Evolutionary conservation across 768 basidiomycete species (phyloP).

Genomic region (Pholiota conissans): DNA sequence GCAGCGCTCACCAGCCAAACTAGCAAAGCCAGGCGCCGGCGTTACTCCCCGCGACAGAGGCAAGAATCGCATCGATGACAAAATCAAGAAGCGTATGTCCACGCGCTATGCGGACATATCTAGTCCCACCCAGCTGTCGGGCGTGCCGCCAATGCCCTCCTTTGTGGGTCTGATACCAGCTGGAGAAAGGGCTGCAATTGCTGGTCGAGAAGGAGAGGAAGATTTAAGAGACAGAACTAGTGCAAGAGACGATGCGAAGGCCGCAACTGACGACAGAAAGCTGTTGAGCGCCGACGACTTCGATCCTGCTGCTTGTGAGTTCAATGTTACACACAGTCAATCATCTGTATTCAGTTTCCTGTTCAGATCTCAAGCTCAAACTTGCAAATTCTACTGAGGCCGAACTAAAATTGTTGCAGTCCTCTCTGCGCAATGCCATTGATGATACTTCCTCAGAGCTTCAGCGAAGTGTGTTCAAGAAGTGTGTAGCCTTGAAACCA

Average conservation of each 20-base stretch:
- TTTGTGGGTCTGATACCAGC: constrained; percentile 24
- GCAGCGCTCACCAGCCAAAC: constrained; percentile 31
- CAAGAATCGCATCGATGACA: constrained; percentile 74
- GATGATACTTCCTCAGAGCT: constrained; percentile 77
- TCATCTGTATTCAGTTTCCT: neutral
- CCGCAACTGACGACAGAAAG: constrained; percentile 57
- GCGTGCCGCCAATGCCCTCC: constrained; percentile 47
- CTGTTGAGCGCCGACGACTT: constrained; percentile 77
- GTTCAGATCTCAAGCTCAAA: constrained; percentile 74
- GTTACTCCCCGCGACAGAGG: constrained; percentile 42
- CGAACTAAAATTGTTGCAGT: constrained; percentile 74
- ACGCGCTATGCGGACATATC: constrained; percentile 90
- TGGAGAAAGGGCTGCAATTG: constrained; percentile 22
- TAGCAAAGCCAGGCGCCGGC: constrained; percentile 30
- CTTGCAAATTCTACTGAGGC: constrained; percentile 89
- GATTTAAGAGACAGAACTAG: constrained; percentile 41
- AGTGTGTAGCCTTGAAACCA: constrained; percentile 45
- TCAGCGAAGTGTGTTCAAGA: constrained; percentile 93
- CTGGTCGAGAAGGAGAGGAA: constrained; percentile 43
- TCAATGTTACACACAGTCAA: constrained; percentile 16
- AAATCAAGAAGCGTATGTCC: constrained; percentile 95
- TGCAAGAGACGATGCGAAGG: constrained; percentile 40
- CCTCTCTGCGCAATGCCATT: constrained; percentile 68
- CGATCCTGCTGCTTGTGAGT: constrained; percentile 88
- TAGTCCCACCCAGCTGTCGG: constrained; percentile 55